Evolutionary conservation across 2,329 filamentous ascomycete genomes (phyloP).

Genomic region (Stylonectria norvegica): DNA sequence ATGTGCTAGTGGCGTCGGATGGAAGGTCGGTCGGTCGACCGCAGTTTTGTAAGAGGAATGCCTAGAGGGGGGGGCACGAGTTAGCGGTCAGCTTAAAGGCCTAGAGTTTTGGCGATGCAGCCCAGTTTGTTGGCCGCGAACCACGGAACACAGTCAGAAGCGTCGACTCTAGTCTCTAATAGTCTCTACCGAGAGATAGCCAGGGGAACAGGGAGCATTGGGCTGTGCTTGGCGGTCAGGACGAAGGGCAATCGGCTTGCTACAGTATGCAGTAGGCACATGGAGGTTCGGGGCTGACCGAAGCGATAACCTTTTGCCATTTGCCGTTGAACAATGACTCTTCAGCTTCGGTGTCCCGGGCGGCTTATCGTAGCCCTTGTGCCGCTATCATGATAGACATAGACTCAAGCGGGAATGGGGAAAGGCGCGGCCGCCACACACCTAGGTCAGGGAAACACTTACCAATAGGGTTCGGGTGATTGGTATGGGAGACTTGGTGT

Average conservation of each 20-base stretch:
- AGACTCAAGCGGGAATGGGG: slow-evolving; percentile 15
- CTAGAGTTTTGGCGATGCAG: slow-evolving; percentile 16
- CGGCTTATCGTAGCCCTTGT: slow-evolving; percentile 21
- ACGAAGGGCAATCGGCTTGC: too few species aligned
- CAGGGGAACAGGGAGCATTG: too few species aligned
- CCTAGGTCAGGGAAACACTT: slow-evolving; percentile 17
- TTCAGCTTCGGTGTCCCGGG: neutral
- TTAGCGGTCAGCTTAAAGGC: neutral
- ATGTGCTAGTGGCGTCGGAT: slow-evolving; percentile 1
- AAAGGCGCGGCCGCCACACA: slow-evolving; percentile 24
- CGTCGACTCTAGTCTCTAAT: too few species aligned
- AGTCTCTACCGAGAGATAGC: neutral
- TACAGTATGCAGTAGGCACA: too few species aligned
- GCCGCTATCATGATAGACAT: slow-evolving; percentile 10
- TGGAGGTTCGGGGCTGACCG: too few species aligned
- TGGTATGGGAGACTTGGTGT: slow-evolving; percentile 15
- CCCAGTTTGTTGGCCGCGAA: too few species aligned
- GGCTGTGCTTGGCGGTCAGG: too few species aligned
- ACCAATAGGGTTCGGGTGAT: slow-evolving; percentile 24
- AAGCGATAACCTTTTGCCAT: too few species aligned
- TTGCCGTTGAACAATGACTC: neutral
- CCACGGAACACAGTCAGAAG: too few species aligned
- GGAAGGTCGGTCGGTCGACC: slow-evolving; percentile 7
- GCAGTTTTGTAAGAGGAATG: slow-evolving; percentile 14
- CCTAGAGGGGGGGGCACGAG: slow-evolving; percentile 1